These are phyloP conservation scores for Sporothrix phasma DNA, from an alignment of 2,329 filamentous ascomycete species.

Conservation along the genomic window DNA sequence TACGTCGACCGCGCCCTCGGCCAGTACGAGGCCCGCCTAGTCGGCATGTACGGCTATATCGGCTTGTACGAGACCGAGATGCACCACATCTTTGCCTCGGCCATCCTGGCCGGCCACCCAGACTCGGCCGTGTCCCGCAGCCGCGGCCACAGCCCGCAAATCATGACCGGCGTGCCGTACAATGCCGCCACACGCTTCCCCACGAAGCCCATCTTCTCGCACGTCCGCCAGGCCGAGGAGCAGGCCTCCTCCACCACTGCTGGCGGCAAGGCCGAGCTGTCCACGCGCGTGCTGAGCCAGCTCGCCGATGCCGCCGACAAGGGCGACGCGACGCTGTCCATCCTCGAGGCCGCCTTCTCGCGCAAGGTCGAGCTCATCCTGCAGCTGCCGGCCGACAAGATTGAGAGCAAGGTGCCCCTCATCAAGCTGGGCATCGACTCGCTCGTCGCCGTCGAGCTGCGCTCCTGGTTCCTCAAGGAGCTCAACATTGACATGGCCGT, in stretches of 20 bases:
- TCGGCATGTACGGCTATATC: slow-evolving; percentile 15
- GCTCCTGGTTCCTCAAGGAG: slow-evolving; percentile 32
- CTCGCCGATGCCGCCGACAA: slow-evolving; percentile 3
- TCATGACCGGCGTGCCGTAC: slow-evolving; percentile 11
- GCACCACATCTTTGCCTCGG: slow-evolving; percentile 13
- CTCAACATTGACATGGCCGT: slow-evolving; percentile 28
- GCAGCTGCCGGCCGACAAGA: slow-evolving; percentile 11
- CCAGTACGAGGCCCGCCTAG: slow-evolving; percentile 12
- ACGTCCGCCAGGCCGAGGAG: slow-evolving; percentile 10
- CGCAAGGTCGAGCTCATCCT: slow-evolving; percentile 16
- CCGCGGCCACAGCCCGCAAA: slow-evolving; percentile 7
- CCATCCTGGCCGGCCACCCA: slow-evolving; percentile 20
- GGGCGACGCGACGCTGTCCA: slow-evolving; percentile 9
- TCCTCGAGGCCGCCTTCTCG: slow-evolving; percentile 12
- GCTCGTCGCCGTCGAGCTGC: slow-evolving; percentile 35
- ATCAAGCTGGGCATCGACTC: slow-evolving; percentile 32
- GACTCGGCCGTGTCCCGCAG: not conserved
- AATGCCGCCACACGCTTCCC: slow-evolving; percentile 13
- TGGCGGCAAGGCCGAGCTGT: slow-evolving; percentile 12
- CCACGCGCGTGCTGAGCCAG: slow-evolving; percentile 8
- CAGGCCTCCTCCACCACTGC: not conserved
- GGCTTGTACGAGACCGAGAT: slow-evolving; percentile 14
- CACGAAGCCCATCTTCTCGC: slow-evolving; percentile 10
- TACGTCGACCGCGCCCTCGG: slow-evolving; percentile 14
- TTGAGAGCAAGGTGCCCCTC: slow-evolving; percentile 20